Evolutionary conservation across 2,329 filamentous ascomycete genomes (phyloP), one percentile per base, ranked within the genome.

Genomic region (Colletotrichum limetticola): DNA sequence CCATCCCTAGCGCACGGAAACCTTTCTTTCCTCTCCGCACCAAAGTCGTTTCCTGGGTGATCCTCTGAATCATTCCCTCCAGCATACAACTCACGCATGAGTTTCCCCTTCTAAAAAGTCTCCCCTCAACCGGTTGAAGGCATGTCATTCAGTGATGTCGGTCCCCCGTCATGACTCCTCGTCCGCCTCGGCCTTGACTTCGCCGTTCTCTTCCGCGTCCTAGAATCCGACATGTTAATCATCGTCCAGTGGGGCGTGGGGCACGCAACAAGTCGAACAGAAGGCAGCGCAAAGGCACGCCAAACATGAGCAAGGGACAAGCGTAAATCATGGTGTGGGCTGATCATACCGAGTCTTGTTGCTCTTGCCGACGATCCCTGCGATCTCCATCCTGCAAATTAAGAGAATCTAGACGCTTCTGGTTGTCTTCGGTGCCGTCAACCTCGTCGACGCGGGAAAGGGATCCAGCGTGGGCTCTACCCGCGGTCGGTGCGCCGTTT

Each of bases 371-470:
- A 75, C 86, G 83, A 68, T 86, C 86, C 78, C 83, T 85, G 77
- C 90, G 88, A 77, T 94, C 92, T 77, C 89, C 94, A 82, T 98
- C 96, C 81, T 97, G 94, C 79, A 98, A 87, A 82, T 97, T 95
- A 78, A 98, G 87, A 65, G 95, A 95, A 83, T 98, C 95, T 76
- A 98, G 88, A 77, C 95, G 90, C 85, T 95, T 94, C 83, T 95
- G 93, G 81, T 93, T 96, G 78, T 97, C 94, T 77, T 96, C 94
- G 63, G 93, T 92, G 4, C 92, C 90, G 82, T 98, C 95, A 49
- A 93, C 88, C 78, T 98, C 95, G 76, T 97, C 94, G 75, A 91
- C 86, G 66, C 84, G 87, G 67, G 85, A 86, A 77, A 86, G 83
- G 66, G 82, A 82, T 63, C 76, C 82, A 65, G 80, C 82, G 76